Percentiles rank a stretch among this genome's conserved stretches.
These are phyloP conservation scores for Magnusiomyces paraingens DNA, from an alignment of 1,139 yeast genomes.

Conservation along the genomic window DNA sequence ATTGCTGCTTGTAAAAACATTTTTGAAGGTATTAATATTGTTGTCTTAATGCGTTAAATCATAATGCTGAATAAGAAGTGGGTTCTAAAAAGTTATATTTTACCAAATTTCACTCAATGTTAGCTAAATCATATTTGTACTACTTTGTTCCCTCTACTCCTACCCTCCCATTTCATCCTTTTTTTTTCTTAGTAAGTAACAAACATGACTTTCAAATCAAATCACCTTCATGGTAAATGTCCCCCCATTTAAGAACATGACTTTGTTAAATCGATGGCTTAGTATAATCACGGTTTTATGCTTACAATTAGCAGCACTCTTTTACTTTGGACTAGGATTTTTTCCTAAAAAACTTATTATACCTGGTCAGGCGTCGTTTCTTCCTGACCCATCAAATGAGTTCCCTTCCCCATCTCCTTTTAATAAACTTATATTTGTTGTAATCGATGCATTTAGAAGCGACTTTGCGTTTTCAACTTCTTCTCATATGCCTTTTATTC, in stretches of 20 bases:
- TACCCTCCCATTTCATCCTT: too few species aligned
- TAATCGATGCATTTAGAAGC: conserved; percentile 87
- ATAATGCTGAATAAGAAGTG: too few species aligned
- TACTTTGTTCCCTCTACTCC: too few species aligned
- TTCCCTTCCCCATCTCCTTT: conserved; percentile 41
- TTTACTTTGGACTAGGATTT: conserved; percentile 71
- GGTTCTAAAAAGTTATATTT: too few species aligned
- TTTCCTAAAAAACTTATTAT: conserved; percentile 79
- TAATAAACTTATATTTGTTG: conserved; percentile 67
- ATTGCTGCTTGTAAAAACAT: conserved; percentile 34
- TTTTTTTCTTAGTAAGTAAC: too few species aligned
- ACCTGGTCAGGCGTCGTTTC: conserved; percentile 43
- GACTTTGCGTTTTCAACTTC: conserved; percentile 67
- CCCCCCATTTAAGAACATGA: conserved; percentile 6
- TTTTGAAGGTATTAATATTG: conserved; percentile 20
- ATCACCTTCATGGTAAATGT: too few species aligned
- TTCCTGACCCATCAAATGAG: conserved; percentile 21
- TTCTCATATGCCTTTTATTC: conserved; percentile 62
- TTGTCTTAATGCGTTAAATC: too few species aligned
- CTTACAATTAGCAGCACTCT: conserved; percentile 47
- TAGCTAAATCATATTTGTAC: too few species aligned
- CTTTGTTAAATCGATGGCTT: conserved; percentile 14
- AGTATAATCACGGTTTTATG: conserved; percentile 27
- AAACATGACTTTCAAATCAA: too few species aligned
- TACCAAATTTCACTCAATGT: too few species aligned